Evolutionary conservation across 2,329 filamentous ascomycete genomes (phyloP).

Genomic region (Aspergillus fumigatiaffinis): DNA sequence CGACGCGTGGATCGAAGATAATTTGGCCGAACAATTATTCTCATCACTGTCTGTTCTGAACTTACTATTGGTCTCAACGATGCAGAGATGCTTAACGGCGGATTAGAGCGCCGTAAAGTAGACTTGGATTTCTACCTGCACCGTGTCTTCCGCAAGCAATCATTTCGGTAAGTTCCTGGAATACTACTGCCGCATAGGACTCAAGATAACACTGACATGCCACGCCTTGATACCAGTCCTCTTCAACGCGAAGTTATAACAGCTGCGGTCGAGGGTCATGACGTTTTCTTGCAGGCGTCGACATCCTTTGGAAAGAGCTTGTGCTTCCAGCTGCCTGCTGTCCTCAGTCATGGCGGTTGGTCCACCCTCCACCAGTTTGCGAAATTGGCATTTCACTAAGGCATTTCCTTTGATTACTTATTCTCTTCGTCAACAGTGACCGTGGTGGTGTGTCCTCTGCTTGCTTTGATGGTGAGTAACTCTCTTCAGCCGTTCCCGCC

Average conservation of each 20-base stretch:
- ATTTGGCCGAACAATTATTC: not conserved
- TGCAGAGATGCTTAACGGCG: slow-evolving; percentile 27
- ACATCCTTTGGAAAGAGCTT: slow-evolving; percentile 81
- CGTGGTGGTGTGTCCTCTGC: slow-evolving; percentile 81
- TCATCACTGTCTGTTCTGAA: not conserved
- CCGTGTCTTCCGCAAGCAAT: slow-evolving; percentile 66
- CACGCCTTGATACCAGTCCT: slow-evolving; percentile 53
- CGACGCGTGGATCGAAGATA: slow-evolving; percentile 1
- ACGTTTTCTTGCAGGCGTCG: slow-evolving; percentile 86
- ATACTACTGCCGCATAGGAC: not conserved
- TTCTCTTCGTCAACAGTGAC: slow-evolving; percentile 57
- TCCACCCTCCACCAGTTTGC: slow-evolving; percentile 18
- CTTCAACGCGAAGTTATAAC: slow-evolving; percentile 83
- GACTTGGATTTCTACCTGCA: slow-evolving; percentile 73
- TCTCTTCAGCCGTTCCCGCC: not conserved
- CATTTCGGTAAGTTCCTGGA: slow-evolving; percentile 58
- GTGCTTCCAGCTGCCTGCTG: slow-evolving; percentile 87
- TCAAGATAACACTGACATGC: slow-evolving; percentile 1
- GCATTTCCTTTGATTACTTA: slow-evolving; percentile 1
- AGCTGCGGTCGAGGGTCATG: slow-evolving; percentile 73
- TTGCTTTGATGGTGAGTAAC: slow-evolving; percentile 74
- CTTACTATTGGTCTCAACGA: slow-evolving; percentile 6
- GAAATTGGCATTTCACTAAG: slow-evolving; percentile 4
- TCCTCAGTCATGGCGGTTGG: slow-evolving; percentile 80
- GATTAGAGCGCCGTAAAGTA: slow-evolving; percentile 28